A percentile compares a stretch with the other conserved stretches of the same genome.
Evolutionary conservation across 1,139 yeast genomes (phyloP).

Genomic region (Hyphopichia wangnamkhiaoensis): DNA sequence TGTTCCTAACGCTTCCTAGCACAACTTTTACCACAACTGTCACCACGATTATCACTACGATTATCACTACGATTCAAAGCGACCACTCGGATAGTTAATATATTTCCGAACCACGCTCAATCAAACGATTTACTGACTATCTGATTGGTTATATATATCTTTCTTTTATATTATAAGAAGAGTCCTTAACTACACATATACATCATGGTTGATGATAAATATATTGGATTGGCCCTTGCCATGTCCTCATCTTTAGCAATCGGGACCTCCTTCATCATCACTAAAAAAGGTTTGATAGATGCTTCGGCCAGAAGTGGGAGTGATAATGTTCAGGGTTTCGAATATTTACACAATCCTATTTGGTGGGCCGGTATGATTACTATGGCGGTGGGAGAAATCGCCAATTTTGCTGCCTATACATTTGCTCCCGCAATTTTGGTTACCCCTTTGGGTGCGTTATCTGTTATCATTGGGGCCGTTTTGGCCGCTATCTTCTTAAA

Average conservation of each 20-base stretch:
- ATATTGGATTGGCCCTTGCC: constrained; percentile 87
- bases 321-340: constrained; percentile 64
- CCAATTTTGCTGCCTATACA: constrained; percentile 93
- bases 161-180: too few relatives aligned
- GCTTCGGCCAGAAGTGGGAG: constrained; percentile 67
- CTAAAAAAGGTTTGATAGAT: constrained; percentile 82
- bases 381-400: constrained; percentile 91
- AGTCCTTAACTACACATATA: too few relatives aligned
- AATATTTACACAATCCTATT: constrained; percentile 78
- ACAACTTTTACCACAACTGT: too few relatives aligned
- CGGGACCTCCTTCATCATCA: constrained; percentile 86
- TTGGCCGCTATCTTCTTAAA: constrained; percentile 81
- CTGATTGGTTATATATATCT: too few relatives aligned
- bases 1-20: too few relatives aligned
- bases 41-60: too few relatives aligned
- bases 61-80: too few relatives aligned
- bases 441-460: constrained; percentile 88
- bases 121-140: too few relatives aligned
- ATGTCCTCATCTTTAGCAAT: constrained; percentile 86
- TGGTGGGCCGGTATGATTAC: constrained; percentile 96
- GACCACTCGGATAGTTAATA: too few relatives aligned
- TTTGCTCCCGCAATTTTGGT: constrained; percentile 94
- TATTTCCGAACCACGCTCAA: too few relatives aligned
- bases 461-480: constrained; percentile 89
- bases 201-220: constrained; percentile 68